phyloP scores from a whole-genome alignment of 768 basidiomycete genomes.

The Collybia sp. region DNA sequence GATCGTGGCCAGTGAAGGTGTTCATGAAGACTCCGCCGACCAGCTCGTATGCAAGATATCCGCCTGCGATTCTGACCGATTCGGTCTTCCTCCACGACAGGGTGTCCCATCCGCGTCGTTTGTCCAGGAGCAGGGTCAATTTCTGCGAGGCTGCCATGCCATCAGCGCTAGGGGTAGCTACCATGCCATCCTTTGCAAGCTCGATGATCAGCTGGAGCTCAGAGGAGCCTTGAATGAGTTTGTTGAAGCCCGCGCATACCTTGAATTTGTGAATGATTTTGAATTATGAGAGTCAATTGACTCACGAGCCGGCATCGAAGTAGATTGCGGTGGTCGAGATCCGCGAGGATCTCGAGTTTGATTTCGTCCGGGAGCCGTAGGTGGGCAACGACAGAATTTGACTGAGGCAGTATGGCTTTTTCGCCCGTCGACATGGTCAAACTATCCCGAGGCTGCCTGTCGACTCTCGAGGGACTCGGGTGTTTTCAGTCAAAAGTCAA shows the following conservation, averaged over 20 bases:
- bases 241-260: slow-evolving; percentile 24
- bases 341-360: neutral
- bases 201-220: slow-evolving; percentile 34
- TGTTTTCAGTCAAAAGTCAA: too few relatives aligned
- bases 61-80: slow-evolving; percentile 10
- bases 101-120: slow-evolving; percentile 17
- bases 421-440: too few relatives aligned
- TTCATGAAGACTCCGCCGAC: slow-evolving; percentile 57
- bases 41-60: slow-evolving; percentile 48
- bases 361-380: neutral
- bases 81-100: slow-evolving; percentile 13
- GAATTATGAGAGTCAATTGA: too few relatives aligned
- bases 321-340: neutral
- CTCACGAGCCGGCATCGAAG: neutral
- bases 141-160: slow-evolving; percentile 12
- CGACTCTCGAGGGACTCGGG: too few relatives aligned
- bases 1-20: slow-evolving; percentile 15
- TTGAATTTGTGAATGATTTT: slow-evolving; percentile 6
- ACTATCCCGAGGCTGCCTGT: too few relatives aligned
- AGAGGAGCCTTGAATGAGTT: slow-evolving; percentile 12
- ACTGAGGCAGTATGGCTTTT: too few relatives aligned
- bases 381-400: too few relatives aligned
- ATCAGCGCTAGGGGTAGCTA: slow-evolving; percentile 8
- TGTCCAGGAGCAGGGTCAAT: slow-evolving; percentile 12
- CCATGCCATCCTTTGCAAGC: slow-evolving; percentile 32